Base-by-base conservation (phyloP, 2,329 filamentous ascomycete genomes). In the Microdochium bolleyi region DNA sequence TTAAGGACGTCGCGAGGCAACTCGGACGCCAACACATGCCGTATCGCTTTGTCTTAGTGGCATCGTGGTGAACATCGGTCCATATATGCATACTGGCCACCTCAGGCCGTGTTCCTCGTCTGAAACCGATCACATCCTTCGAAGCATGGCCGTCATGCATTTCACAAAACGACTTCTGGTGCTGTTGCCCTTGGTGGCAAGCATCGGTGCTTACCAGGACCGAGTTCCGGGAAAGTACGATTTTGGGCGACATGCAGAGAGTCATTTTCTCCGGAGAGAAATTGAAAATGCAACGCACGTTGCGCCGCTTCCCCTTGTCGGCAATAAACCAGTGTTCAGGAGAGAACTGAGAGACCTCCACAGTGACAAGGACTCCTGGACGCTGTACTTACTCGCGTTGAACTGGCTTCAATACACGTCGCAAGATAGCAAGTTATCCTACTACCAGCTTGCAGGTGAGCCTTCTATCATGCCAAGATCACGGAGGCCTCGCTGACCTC, bases 371-470 rank as follows among this genome's bases (percentile, higher is more conserved):
- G 82, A 89, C 61, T 78, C 80, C 63, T 90, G 85, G 83, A 89
- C 88, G 64, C 69, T 95, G 54, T 95, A 87, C 67, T 73, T 95
- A 24, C 77, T 92, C 49, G 87, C 85, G 13, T 76, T 94, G 60
- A 82, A 81, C 65, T 82, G 84, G 71, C 83, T 92, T 73, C 84
- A 89, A 69, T 78, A 75, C 56, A 80, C 80, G 53, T 73, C 84
- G 57, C 85, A 90, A 68, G 73, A 74, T 19, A 70, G 75, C 51
- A 74, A 76, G 52, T 74, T 87, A 37, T 92, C 89, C 41, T 94
- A 84, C 74, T 95, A 91, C 69, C 82, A 89, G 62, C 79, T 95
- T 60, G 80, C 87, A 55, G 88, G 89, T 88, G 67, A 46, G 41
- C 55, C 78, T 66, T 24, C 2, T 46, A 51, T 54, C 49, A 16